Conservation (phyloP, 371 early-diverging fungal species). For the Rhizopus arrhizus region DNA sequence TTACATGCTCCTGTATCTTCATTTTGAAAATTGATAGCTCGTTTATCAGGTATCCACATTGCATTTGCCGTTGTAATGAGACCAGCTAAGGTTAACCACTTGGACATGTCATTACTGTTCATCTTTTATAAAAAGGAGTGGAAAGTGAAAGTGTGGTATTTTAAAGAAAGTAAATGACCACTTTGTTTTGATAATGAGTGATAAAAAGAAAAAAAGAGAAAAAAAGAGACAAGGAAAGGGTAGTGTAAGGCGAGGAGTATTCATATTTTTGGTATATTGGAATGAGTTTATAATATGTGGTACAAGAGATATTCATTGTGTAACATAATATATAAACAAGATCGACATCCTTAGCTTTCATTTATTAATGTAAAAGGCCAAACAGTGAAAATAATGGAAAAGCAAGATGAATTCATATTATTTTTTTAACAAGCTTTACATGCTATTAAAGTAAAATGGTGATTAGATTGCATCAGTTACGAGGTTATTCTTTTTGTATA, state of each 20-base stretch:
- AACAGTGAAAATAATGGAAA: not conserved
- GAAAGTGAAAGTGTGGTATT: not conserved
- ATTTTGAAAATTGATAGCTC: not conserved
- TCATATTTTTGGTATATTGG: constrained; percentile 7
- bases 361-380: too few species aligned
- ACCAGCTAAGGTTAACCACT: not conserved
- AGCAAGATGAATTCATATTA: not conserved
- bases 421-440: not conserved
- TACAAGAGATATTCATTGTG: constrained; percentile 1
- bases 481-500: too few species aligned
- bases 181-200: not conserved
- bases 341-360: not conserved
- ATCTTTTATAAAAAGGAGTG: constrained; percentile 5
- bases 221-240: constrained; percentile 1
- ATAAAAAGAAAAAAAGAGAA: not conserved
- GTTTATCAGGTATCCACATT: constrained; percentile 13
- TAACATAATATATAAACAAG: not conserved
- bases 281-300: constrained; percentile 1
- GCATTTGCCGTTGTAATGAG: constrained; percentile 8
- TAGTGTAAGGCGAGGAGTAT: not conserved
- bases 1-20: not conserved
- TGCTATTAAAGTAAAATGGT: not conserved
- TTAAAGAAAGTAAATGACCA: not conserved
- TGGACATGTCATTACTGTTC: not conserved
- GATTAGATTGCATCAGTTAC: not conserved